Percentiles rank a stretch among this genome's conserved stretches.
Evolutionary conservation across 495 filamentous ascomycete species (phyloP).

Genomic region (Aspergillus ellipticus): DNA sequence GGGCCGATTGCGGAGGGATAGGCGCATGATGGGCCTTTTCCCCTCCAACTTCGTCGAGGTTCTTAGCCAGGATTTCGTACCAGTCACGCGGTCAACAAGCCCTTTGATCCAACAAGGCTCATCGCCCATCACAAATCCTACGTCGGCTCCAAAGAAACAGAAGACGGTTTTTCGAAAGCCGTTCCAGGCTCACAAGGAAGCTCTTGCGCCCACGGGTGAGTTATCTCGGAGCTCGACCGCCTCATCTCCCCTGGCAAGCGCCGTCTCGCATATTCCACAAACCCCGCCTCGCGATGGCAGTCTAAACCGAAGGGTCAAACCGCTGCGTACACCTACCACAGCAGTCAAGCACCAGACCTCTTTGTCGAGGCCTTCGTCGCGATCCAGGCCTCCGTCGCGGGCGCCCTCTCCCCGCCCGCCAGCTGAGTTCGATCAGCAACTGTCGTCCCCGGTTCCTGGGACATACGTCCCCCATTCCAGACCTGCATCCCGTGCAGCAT

Average conservation of each 20-base stretch:
- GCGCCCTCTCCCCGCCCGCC: constrained; percentile 23
- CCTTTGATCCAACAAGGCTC: constrained; percentile 49
- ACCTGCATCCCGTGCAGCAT: constrained; percentile 14
- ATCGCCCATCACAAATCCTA: constrained; percentile 44
- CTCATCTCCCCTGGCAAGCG: constrained; percentile 32
- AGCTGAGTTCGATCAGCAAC: constrained; percentile 4
- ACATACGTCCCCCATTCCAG: constrained; percentile 5
- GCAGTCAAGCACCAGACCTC: constrained; percentile 36
- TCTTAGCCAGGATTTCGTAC: constrained; percentile 76
- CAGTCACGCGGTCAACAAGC: constrained; percentile 71
- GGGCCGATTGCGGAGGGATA: constrained; percentile 81
- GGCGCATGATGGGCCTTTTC: constrained; percentile 83
- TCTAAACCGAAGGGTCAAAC: constrained; percentile 31
- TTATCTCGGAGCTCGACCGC: constrained; percentile 27
- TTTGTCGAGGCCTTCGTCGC: constrained; percentile 27
- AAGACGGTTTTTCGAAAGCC: constrained; percentile 50
- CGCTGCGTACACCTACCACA: constrained; percentile 38
- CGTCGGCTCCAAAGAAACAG: constrained; percentile 46
- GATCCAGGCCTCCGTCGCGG: constrained; percentile 28
- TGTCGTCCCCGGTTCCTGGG: not conserved
- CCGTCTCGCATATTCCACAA: constrained; percentile 47
- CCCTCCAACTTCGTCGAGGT: constrained; percentile 97
- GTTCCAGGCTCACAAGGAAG: constrained; percentile 54
- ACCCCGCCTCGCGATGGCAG: constrained; percentile 44
- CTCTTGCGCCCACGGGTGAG: constrained; percentile 42